These are phyloP conservation scores for Rosa chinensis DNA, from an alignment of 306 rosid genomes.

Conservation along the genomic window DNA sequence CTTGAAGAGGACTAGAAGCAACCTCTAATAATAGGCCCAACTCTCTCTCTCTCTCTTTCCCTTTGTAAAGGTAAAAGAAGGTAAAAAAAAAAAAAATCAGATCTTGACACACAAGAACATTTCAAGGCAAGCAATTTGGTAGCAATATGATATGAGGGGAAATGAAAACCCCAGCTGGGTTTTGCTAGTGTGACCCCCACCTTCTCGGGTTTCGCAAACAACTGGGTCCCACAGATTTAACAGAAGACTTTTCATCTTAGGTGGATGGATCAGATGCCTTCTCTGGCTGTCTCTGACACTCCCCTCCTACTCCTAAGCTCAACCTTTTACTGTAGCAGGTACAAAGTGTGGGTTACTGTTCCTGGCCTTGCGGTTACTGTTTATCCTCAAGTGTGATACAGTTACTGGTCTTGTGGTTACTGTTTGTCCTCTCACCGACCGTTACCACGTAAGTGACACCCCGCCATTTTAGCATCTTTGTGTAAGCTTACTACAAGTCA, in stretches of 20 bases:
- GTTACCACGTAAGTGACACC: neutral
- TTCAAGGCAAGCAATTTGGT: constrained; percentile 8
- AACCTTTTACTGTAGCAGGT: neutral
- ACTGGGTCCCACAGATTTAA: constrained; percentile 34
- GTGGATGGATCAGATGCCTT: constrained; percentile 1
- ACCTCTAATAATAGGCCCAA: neutral
- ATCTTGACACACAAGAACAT: neutral
- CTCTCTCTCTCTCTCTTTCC: constrained; percentile 14
- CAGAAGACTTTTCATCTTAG: neutral
- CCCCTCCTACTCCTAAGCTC: neutral
- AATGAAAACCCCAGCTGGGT: constrained; percentile 52
- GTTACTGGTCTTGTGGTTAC: neutral
- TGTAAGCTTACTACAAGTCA: neutral
- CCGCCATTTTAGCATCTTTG: neutral
- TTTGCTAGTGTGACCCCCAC: constrained; percentile 45
- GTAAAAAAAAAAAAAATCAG: neutral
- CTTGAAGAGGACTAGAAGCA: constrained; percentile 27
- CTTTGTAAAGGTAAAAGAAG: constrained; percentile 23
- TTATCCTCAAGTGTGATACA: neutral
- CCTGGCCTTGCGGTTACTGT: neutral
- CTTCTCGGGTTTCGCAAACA: constrained; percentile 2
- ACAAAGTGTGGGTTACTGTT: neutral
- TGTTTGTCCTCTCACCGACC: neutral
- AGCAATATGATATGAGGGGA: neutral
- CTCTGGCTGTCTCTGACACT: neutral